Evolutionary conservation across 805 yeast species (phyloP), one percentile per base, ranked within the genome.

Genomic region (Starmera quercuum): DNA sequence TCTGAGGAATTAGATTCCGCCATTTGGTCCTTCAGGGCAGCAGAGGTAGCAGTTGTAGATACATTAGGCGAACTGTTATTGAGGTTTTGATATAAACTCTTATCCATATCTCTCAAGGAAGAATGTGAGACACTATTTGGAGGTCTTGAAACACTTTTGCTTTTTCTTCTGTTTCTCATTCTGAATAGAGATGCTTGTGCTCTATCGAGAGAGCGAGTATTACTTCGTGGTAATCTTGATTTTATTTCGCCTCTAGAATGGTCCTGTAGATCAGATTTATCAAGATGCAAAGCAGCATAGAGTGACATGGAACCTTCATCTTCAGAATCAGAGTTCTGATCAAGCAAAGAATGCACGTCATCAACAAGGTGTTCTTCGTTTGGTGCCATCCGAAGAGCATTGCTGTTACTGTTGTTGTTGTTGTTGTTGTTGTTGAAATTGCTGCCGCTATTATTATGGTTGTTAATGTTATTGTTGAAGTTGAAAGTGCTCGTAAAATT

Each of bases 231-330:
- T 3, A 59, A 49, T 31, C 66, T 44, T 8, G 58, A 47, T 14
- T 56, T 59, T 21, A 56, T 51, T 3, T 47, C 56, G 7, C 44
- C 39, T 9, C 44, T 42, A 29, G 48, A 39, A 5, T 35, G 29
- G 14, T 50, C 58, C 29, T 54, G 56, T 14, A 59, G 63, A 29
- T 50, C 54, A 2, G 50, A 35, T 13, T 53, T 52, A 10, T 54
- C 57, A 22, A 47, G 56, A 36, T 64, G 60, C n/a, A 77, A 51
- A 0, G 79, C 71, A 0, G 81, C 70, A 46, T 77, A 78, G 16
- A 77, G 52, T 0, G 83, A 75, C 83, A 78, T 76, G 0, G 77
- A 79, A 10, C 75, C 73, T 44, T 78, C 84, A 51, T 78, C 83
- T 46, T 78, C 85, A 6, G 55, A 42, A 7, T 46, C 47, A 29